Evolutionary conservation across 129 eudicot genomes (phyloP), one percentile per base, ranked within the genome.

Genomic region (Flaveria robusta): DNA sequence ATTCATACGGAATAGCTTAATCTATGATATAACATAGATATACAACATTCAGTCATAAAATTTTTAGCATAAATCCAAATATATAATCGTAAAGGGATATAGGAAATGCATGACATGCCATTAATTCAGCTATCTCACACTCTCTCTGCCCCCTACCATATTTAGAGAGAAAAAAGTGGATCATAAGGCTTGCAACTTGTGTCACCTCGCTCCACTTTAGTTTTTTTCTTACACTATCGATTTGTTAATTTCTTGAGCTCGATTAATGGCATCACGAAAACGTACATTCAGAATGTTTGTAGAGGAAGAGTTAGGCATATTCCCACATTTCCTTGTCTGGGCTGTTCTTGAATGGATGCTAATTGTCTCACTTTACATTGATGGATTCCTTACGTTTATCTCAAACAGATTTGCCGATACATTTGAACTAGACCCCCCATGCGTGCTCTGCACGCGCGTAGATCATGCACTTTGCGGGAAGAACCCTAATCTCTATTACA

Each of bases 391-490:
- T 12, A 79, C 97, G 34, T 82, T 84, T 24, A 0, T 87, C 7
- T 81, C 91, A 46, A 82, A 82, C 52, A 91, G 83, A 59, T 85
- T 88, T 11, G 92, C 98, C 8, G 80, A 75, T 6, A 51, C 77
- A 13, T 93, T 88, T 19, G 92, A 87, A 16, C 72, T 93, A 46
- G 79, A 63, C 9, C 83, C 86, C 24, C 98, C 98, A 0, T 93
- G 98, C 18, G 77, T 90, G 70, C 82, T 93, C 5, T 93, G 98
- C 74, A 85, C 98, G 1, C 81, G 92, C n/a, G 79, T 93, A 13
- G 92, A 93, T 77, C 97, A 87, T 42, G 79, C 89, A 41, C 68
- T 92, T 26, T 70, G 84, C 1, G 81, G 82, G n/a, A 77, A 80
- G 52, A 77, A 77, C 67, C 68, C 88, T 0, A 63, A 73, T 56